Evolutionary conservation across 352 stramenopile species (phyloP).

Genomic region (Phytophthora pinifolia): DNA sequence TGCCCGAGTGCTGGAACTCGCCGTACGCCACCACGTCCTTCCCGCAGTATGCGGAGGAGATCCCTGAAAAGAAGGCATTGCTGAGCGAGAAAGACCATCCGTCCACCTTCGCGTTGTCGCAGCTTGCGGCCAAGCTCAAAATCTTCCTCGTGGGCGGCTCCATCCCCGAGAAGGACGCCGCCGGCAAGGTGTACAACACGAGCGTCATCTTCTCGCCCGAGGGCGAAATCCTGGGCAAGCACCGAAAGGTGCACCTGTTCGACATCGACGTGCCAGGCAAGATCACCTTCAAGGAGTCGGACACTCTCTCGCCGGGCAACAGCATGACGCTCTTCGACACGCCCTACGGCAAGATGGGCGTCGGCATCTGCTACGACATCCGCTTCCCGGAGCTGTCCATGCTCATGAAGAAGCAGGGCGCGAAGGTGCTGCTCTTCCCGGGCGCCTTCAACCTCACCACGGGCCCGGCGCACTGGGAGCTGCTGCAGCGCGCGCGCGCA

Average conservation of each 20-base stretch:
- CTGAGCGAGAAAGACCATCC: conserved; percentile 66
- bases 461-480: conserved; percentile 98
- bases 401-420: conserved; percentile 92
- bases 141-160: conserved; percentile 98
- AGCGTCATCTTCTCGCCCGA: conserved; percentile 95
- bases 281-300: conserved; percentile 99
- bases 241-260: conserved; percentile 99
- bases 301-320: conserved; percentile 96
- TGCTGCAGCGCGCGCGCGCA: conserved; percentile 96
- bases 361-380: conserved; percentile 99
- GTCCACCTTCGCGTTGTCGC: conserved; percentile 87
- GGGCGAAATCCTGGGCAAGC: conserved; percentile 96
- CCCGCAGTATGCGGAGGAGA: conserved; percentile 96
- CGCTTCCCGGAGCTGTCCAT: conserved; percentile 99
- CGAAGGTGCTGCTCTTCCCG: conserved; percentile 86
- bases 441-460: conserved; percentile 89
- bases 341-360: conserved; percentile 92
- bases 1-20: conserved; percentile 97
- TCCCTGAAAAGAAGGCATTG: conserved; percentile 78
- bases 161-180: conserved; percentile 90
- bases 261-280: conserved; percentile 99
- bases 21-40: conserved; percentile 98
- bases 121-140: conserved; percentile 87
- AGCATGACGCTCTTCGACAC: conserved; percentile 86
- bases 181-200: conserved; percentile 98